These are phyloP conservation scores for Capronia americana DNA, from an alignment of 2,329 filamentous ascomycete genomes.

Conservation along the genomic window DNA sequence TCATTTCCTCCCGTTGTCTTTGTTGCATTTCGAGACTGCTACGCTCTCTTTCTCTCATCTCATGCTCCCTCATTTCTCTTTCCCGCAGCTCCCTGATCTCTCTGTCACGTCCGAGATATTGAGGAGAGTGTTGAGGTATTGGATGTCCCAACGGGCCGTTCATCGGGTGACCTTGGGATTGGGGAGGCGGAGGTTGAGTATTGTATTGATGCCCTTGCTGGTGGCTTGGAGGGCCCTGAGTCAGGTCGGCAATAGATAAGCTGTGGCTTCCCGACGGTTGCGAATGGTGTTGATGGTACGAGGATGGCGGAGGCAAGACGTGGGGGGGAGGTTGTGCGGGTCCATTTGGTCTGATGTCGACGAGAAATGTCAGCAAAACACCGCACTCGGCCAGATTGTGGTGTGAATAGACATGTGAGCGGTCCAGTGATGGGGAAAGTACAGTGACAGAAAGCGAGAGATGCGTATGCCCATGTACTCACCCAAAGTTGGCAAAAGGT, in stretches of 20 bases:
- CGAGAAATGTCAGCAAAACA: conserved; percentile 11
- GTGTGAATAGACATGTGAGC: neutral
- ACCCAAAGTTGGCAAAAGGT: conserved; percentile 54
- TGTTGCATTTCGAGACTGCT: conserved; percentile 60
- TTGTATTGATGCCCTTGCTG: conserved; percentile 51
- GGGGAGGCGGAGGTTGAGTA: conserved; percentile 45
- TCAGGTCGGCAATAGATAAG: conserved; percentile 55
- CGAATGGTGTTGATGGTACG: conserved; percentile 43
- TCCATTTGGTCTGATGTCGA: conserved; percentile 40
- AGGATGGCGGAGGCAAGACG: conserved; percentile 39
- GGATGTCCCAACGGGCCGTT: conserved; percentile 28
- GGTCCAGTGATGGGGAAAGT: neutral
- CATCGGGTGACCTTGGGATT: conserved; percentile 35
- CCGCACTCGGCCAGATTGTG: neutral
- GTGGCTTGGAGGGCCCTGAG: conserved; percentile 50
- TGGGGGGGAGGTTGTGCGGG: conserved; percentile 47
- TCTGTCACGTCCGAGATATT: conserved; percentile 41
- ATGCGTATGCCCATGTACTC: conserved; percentile 37
- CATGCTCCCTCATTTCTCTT: conserved; percentile 61
- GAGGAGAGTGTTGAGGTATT: conserved; percentile 40
- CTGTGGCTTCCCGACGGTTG: conserved; percentile 52
- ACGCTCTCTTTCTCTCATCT: conserved; percentile 62
- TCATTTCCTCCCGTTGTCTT: conserved; percentile 55
- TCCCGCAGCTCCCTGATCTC: conserved; percentile 57
- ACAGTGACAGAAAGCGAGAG: neutral